Base-by-base conservation (phyloP, 768 basidiomycete genomes). In the Cantharellus anzutake region DNA sequence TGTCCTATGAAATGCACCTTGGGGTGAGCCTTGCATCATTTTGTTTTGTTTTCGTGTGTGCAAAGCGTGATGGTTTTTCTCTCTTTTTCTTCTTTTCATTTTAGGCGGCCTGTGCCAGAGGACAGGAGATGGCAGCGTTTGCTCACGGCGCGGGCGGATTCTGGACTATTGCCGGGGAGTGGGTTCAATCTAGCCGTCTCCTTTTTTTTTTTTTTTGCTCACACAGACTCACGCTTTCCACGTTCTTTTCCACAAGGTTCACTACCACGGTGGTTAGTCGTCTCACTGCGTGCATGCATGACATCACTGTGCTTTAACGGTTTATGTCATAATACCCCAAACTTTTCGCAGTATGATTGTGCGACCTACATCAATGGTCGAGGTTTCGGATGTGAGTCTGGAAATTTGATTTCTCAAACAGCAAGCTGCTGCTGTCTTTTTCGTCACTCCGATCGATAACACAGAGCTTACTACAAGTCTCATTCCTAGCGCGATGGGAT, bases 151-250 rank as follows among this genome's bases (percentile, higher is more conserved):
- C 20, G 20, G 20, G 20, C 7, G 81, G 82, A 62, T 76, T 92
- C 38, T 91, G 87, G 91, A 75, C 80, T 14, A 74, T 91, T 51
- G 87, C 91, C 34, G 90, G 91, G 44, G 91, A 96, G 72, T 96
- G 86, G 82, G 81, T 29, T 14, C 20, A 29, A 14, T 80, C 75
- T 29, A 80, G 83, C 0, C 70, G 20, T 29, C 20, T 29, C 20
- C 20, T 29, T 29, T 29, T 29, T 29, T 29, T 29, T 29, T 29
- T 29, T 29, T 29, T 29, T 29, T 29, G 20, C 75, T 4, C 88
- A 29, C 29, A 11, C 44, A 29, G 29, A 29, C 11, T 29, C 11
- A 48, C 11, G 11, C 11, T 11, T 29, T 48, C 44, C 11, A 48
- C 29, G 11, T 11, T 29, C 44, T 48, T 11, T 48, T 11, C 44